phyloP scores from a whole-genome alignment of 805 yeast species.

The Yarrowia sp. region DNA sequence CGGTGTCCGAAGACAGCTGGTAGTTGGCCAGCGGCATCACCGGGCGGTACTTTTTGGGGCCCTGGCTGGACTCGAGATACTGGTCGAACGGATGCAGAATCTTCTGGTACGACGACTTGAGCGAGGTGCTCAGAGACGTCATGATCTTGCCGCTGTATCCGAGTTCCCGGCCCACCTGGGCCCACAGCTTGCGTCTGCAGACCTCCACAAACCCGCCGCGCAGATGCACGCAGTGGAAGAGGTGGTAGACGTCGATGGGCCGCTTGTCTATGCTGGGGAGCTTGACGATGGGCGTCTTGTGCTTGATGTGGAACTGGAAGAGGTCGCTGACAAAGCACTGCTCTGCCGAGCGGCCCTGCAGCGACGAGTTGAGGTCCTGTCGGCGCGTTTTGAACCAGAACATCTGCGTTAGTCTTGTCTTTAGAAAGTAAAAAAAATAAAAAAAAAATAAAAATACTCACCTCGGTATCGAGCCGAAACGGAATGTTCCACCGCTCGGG shows the following conservation, averaged over 20 bases:
- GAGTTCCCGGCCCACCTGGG: slow-evolving; percentile 75
- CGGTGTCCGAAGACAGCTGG: neutral
- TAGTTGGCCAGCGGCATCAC: slow-evolving; percentile 23
- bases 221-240: slow-evolving; percentile 55
- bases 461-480: slow-evolving; percentile 45
- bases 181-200: slow-evolving; percentile 71
- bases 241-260: slow-evolving; percentile 59
- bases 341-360: slow-evolving; percentile 45
- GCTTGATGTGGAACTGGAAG: slow-evolving; percentile 43
- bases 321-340: slow-evolving; percentile 50
- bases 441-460: neutral
- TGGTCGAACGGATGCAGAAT: slow-evolving; percentile 38
- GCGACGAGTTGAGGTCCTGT: slow-evolving; percentile 47
- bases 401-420: slow-evolving; percentile 20
- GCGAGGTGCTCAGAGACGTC: slow-evolving; percentile 66
- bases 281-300: slow-evolving; percentile 41
- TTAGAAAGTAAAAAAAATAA: neutral
- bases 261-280: slow-evolving; percentile 67
- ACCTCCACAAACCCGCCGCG: slow-evolving; percentile 69
- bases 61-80: slow-evolving; percentile 27
- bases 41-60: slow-evolving; percentile 8
- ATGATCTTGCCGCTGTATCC: slow-evolving; percentile 72
- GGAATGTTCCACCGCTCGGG: slow-evolving; percentile 47
- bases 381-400: slow-evolving; percentile 52
- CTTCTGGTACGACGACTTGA: slow-evolving; percentile 58